A percentile compares a stretch with the other conserved stretches of the same genome.
phyloP scores from a whole-genome alignment of 176 grass and related monocot species.

The Avena atlantica region DNA sequence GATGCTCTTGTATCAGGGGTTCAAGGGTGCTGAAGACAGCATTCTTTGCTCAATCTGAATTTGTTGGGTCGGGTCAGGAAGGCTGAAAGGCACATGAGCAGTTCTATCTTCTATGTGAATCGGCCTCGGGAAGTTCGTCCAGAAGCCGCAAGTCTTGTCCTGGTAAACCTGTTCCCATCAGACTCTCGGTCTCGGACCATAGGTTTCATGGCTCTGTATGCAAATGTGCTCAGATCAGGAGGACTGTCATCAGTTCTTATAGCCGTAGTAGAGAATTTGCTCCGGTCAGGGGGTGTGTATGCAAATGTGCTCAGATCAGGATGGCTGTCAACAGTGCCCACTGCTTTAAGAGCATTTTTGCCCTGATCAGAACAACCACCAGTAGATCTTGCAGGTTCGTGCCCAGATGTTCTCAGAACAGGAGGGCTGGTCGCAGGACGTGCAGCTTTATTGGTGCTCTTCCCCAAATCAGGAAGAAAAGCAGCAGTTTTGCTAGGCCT shows the following conservation, averaged over 20 bases:
- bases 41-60: not conserved
- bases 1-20: not conserved
- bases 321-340: constrained; percentile 11
- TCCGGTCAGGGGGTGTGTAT: constrained; percentile 31
- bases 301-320: constrained; percentile 46
- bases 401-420: constrained; percentile 46
- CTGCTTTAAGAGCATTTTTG: not conserved
- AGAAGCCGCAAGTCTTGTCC: not conserved
- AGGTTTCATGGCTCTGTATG: constrained; percentile 35
- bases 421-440: constrained; percentile 21
- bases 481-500: constrained; percentile 18
- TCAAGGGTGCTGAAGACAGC: constrained; percentile 6
- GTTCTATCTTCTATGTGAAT: constrained; percentile 25
- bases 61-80: not conserved
- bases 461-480: constrained; percentile 35
- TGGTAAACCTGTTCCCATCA: constrained; percentile 24
- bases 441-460: constrained; percentile 29
- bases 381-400: constrained; percentile 44
- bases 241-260: constrained; percentile 21
- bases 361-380: constrained; percentile 2
- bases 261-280: constrained; percentile 20
- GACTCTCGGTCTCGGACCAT: not conserved
- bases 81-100: constrained; percentile 9
- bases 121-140: constrained; percentile 22
- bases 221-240: constrained; percentile 54